phyloP scores from a whole-genome alignment of 2,329 filamentous ascomycete genomes.

The Pleurostoma richardsiae region DNA sequence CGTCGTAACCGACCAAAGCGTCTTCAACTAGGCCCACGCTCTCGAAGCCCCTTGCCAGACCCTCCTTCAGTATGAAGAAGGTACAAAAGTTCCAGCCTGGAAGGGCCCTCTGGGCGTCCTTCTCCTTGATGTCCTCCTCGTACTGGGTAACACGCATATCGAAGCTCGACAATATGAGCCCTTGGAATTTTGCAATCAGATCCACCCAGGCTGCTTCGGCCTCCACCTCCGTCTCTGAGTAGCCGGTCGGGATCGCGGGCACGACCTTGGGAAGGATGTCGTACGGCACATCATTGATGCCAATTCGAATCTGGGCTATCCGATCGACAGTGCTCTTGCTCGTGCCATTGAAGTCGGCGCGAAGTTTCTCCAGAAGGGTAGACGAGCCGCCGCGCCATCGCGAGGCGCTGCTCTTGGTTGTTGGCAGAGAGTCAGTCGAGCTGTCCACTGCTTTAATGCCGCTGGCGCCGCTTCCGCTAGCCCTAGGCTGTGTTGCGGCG shows the following conservation, averaged over 20 bases:
- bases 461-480: constrained; percentile 40
- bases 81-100: constrained; percentile 99
- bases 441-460: constrained; percentile 24
- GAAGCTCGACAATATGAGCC: constrained; percentile 81
- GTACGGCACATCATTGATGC: constrained; percentile 63
- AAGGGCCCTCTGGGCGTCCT: constrained; percentile 77
- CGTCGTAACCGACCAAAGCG: constrained; percentile 90
- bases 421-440: constrained; percentile 43
- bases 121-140: constrained; percentile 94
- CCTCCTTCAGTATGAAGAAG: constrained; percentile 97
- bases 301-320: constrained; percentile 79
- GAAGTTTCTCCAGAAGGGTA: constrained; percentile 83
- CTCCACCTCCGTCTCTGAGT: constrained; percentile 70
- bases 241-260: constrained; percentile 57
- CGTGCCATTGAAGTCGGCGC: constrained; percentile 80
- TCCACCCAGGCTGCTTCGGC: constrained; percentile 79
- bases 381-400: constrained; percentile 76
- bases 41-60: constrained; percentile 87
- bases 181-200: constrained; percentile 80
- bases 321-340: constrained; percentile 69
- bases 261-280: constrained; percentile 58
- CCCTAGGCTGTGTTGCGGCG: constrained; percentile 72
- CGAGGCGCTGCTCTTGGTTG: constrained; percentile 52
- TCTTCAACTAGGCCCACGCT: constrained; percentile 95
- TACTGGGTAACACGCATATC: constrained; percentile 89